phyloP scores from a whole-genome alignment of 371 early-diverging fungal genomes.

The Conidiobolus incongruus region DNA sequence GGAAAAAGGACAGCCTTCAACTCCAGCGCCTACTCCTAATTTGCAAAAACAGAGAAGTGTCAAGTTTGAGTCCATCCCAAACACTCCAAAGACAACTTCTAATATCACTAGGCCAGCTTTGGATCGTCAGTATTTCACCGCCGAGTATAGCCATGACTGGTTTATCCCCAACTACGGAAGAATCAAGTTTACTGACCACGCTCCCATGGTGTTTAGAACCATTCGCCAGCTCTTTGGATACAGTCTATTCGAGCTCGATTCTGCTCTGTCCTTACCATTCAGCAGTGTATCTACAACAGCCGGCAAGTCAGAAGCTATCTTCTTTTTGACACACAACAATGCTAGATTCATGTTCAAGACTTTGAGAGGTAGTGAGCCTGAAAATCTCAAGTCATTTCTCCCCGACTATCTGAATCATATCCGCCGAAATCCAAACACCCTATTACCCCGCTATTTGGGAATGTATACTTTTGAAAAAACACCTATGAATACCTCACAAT shows the following conservation, averaged over 20 bases:
- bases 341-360: conserved; percentile 26
- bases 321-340: conserved; percentile 18
- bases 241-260: conserved; percentile 15
- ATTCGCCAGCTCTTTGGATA: conserved; percentile 19
- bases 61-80: background rate
- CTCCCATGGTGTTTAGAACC: conserved; percentile 21
- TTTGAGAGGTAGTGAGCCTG: conserved; percentile 21
- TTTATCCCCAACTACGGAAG: conserved; percentile 21
- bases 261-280: conserved; percentile 13
- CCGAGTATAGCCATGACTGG: conserved; percentile 22
- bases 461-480: conserved; percentile 22
- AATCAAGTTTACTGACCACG: conserved; percentile 21
- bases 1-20: background rate
- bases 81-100: background rate
- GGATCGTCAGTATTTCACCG: conserved; percentile 13
- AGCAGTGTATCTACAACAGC: conserved; percentile 13
- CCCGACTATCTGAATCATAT: conserved; percentile 20
- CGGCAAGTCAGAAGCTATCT: conserved; percentile 26
- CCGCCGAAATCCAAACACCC: conserved; percentile 14
- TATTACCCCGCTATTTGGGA: conserved; percentile 27
- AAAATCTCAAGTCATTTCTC: conserved; percentile 18
- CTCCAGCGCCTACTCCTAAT: conserved; percentile 6
- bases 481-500: background rate
- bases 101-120: conserved; percentile 3
- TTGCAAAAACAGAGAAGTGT: conserved; percentile 4